Base-by-base conservation (phyloP, 2,329 filamentous ascomycete genomes). In the Cyphellophora europaea region DNA sequence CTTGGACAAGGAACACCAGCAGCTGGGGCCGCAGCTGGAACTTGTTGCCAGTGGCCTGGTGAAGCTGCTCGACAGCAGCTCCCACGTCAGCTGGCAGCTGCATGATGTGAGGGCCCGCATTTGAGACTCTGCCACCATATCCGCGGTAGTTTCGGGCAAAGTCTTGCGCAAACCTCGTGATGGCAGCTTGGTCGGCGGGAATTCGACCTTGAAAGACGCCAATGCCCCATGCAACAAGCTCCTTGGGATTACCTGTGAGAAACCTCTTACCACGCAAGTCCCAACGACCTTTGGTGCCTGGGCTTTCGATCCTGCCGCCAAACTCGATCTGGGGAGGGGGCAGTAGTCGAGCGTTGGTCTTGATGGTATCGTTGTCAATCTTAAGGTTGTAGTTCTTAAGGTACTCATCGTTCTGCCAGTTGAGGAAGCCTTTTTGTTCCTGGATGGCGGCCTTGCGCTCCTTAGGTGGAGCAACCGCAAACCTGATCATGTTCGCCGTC, bases 401-500 rank as follows among this genome's bases (percentile, higher is more conserved):
- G 32, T 82, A 79, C 0, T 69, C 72, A 45, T 98, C 91, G 0
- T 69, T 53, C 1, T 51, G 46, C 76, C 85, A 91, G 6, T 76
- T 63, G 0, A 89, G 67, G 45, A 81, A 71, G 0, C 62, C 53
- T 6, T 94, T 72, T 11, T 82, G 82, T 3, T 71, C 55, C 32
- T 77, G 62, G 47, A 96, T 87, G 13, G 82, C 74, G 0, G 55
- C 49, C 45, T 75, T 72, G n/a, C 91, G 82, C 18, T 77, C 55
- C 0, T 56, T 54, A 0, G 91, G 91, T 1, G 79, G 72, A 5
- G 82, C 85, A 4, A 94, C 89, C 0, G 89, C 88, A 50, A 89
- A 86, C 57, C 82, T 89, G 64, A 98, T 95, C 91, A 98, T 98
- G 4, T 71, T 62, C 0, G 79, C 65, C 0, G 89, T 95, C 61